Conservation (phyloP, 1,284 basidiomycete genomes). For the Mycena citricolor region DNA sequence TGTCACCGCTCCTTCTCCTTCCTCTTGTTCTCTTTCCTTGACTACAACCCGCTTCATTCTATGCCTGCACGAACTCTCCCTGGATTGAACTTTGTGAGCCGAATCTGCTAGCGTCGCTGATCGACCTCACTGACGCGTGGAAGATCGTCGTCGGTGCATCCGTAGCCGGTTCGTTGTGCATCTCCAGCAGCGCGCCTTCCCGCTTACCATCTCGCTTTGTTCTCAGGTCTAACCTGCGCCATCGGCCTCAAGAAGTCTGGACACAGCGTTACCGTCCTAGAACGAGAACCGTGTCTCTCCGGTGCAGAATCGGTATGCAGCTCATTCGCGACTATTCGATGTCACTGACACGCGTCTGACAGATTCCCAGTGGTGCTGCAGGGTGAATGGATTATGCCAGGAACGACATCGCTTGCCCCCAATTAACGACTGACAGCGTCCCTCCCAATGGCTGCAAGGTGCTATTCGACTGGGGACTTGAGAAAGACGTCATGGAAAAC, state of each 20-base stretch:
- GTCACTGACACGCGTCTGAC: not conserved
- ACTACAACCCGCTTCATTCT: too few species aligned
- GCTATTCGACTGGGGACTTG: constrained; percentile 6
- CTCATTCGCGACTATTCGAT: not conserved
- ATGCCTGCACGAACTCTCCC: too few species aligned
- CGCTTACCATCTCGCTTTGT: not conserved
- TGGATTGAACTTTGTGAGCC: too few species aligned
- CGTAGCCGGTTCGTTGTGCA: not conserved
- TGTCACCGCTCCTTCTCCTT: too few species aligned
- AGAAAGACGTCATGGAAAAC: not conserved
- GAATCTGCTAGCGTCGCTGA: too few species aligned
- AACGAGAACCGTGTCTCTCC: constrained; percentile 5
- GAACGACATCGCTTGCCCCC: not conserved
- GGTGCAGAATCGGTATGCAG: constrained; percentile 3
- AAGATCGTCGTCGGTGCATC: constrained; percentile 11
- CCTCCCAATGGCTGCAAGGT: constrained; percentile 14
- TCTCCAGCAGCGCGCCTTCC: not conserved
- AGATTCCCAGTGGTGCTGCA: constrained; percentile 1
- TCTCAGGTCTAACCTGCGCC: constrained; percentile 6
- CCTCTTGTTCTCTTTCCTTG: too few species aligned
- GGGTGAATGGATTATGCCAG: not conserved
- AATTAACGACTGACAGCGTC: not conserved
- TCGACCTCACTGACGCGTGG: too few species aligned
- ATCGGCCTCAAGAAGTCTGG: constrained; percentile 13
- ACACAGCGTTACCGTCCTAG: constrained; percentile 9